These are phyloP conservation scores for Nothophytophthora sp. DNA, from an alignment of 352 stramenopile species.

Conservation along the genomic window DNA sequence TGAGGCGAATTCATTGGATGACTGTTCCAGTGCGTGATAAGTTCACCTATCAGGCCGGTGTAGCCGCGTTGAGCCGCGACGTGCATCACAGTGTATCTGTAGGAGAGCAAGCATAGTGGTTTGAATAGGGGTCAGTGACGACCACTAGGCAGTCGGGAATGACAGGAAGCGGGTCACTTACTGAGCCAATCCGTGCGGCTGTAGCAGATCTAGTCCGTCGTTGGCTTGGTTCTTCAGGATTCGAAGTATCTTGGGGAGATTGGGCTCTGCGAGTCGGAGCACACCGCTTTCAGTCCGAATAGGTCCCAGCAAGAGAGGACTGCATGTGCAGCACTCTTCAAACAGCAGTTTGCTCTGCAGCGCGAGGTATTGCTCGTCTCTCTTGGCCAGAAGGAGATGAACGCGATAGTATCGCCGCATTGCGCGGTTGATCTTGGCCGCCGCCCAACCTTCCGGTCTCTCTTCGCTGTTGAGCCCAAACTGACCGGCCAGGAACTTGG, in stretches of 20 bases:
- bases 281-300: constrained; percentile 58
- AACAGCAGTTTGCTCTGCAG: constrained; percentile 73
- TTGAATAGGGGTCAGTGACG: no score
- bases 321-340: constrained; percentile 76
- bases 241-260: constrained; percentile 61
- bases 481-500: constrained; percentile 41
- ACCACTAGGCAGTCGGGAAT: no score
- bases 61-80: constrained; percentile 76
- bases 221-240: constrained; percentile 65
- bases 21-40: constrained; percentile 59
- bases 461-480: constrained; percentile 29
- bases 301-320: constrained; percentile 50
- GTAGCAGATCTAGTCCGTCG: constrained; percentile 54
- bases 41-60: constrained; percentile 51
- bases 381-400: constrained; percentile 39
- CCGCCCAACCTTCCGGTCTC: constrained; percentile 59
- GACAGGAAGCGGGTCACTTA: constrained; percentile 16
- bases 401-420: constrained; percentile 62
- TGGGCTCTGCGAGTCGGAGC: constrained; percentile 61
- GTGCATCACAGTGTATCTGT: constrained; percentile 55
- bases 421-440: constrained; percentile 48
- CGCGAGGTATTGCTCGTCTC: constrained; percentile 45
- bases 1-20: constrained; percentile 65
- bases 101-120: neutral
- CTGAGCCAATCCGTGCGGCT: constrained; percentile 65